phyloP scores from a whole-genome alignment of 1,284 basidiomycete species.

The Peniophora sp. region DNA sequence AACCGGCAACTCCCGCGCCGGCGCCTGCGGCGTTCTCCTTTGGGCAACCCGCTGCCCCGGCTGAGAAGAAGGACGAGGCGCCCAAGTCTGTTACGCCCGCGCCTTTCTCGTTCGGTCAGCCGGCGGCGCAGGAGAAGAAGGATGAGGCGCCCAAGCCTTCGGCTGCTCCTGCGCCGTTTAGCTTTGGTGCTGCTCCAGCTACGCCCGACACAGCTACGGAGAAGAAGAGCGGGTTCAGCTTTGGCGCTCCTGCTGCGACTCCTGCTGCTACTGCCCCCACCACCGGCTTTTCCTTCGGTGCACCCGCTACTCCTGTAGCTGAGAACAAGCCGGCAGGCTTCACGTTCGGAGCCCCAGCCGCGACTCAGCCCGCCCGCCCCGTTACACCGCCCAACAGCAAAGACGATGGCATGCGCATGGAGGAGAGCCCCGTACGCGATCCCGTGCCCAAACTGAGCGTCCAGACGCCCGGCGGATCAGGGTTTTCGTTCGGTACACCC shows the following conservation, averaged over 20 bases:
- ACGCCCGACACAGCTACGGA: constrained; percentile 9
- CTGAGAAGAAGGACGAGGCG: too few species aligned
- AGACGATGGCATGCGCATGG: constrained; percentile 57
- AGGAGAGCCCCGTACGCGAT: constrained; percentile 60
- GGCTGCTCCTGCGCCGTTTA: constrained; percentile 9
- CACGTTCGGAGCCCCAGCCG: constrained; percentile 6
- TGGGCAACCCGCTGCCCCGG: too few species aligned
- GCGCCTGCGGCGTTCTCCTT: too few species aligned
- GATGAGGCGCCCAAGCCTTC: constrained; percentile 3
- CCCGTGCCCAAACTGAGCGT: constrained; percentile 8
- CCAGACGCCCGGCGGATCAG: constrained; percentile 6
- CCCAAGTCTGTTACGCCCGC: constrained; percentile 4
- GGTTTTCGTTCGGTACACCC: constrained; percentile 1
- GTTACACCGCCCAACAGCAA: not conserved
- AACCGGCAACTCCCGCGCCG: not conserved
- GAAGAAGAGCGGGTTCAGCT: constrained; percentile 5
- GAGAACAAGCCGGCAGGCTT: constrained; percentile 8
- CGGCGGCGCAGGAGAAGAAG: constrained; percentile 5
- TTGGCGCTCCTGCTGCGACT: not conserved
- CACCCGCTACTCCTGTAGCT: not conserved
- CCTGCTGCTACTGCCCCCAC: not conserved
- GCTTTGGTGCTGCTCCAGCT: constrained; percentile 15
- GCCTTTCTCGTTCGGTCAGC: not conserved
- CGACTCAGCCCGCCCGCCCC: constrained; percentile 1
- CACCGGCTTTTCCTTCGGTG: not conserved